Evolutionary conservation across 495 filamentous ascomycete genomes (phyloP), one percentile per base, ranked within the genome.

Genomic region (Neurospora hispaniola): DNA sequence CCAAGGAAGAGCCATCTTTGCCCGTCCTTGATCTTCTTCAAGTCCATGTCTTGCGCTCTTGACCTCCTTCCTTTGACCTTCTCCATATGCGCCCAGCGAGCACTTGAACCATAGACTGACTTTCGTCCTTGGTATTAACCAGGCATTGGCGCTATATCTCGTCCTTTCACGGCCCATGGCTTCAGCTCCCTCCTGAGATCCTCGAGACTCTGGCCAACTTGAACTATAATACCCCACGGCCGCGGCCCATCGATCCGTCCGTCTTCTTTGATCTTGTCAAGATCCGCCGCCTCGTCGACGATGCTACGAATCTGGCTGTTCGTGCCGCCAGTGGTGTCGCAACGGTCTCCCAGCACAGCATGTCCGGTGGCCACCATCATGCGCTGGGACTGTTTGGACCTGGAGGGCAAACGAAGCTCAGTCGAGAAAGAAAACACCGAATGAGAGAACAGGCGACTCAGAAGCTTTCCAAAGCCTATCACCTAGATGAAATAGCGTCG

Each of bases 101-200:
- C 27, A 27, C 54, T 35, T 66, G 54, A 66, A 66, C 27, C 54
- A 35, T 66, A 66, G 1, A 38, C 54, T 66, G 27, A 66, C 54
- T 66, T 66, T 3, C 35, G 27, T 66, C 14, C 23, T 66, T 38
- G 27, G 35, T 35, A 66, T 35, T 27, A 18, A 66, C 54, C 41
- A 94, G 91, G 76, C 91, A 94, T 82, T 94, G 91, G 91, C 87
- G 89, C 59, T 92, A 93, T 78, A 94, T 94, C 71, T 93, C 91
- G 23, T 89, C 91, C 69, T 94, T 92, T 76, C 92, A 94, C 79
- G 92, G 92, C 18, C 91, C 91, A 74, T 94, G 92, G 92, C 88
- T 94, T n/a, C 92, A 94, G 80, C 82, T 94, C 41, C 91, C 92
- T n/a, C 88, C 88, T 74, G 92, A 94, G 81, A 86, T 93, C 71